phyloP scores from a whole-genome alignment of 2,329 filamentous ascomycete species.

The Podosphaera xanthii region DNA sequence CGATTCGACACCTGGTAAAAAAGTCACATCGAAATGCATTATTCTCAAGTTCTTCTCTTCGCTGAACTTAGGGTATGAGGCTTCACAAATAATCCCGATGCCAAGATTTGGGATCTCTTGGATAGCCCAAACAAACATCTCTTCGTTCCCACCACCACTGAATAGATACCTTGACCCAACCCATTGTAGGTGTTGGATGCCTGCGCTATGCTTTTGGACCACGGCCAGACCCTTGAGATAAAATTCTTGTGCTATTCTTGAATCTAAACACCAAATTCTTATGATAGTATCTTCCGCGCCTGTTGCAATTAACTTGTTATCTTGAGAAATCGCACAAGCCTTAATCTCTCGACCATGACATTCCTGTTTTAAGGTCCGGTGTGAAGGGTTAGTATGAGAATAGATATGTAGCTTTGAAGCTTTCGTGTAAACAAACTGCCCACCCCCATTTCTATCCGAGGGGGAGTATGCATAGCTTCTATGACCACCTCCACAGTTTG shows the following conservation, averaged over 20 bases:
- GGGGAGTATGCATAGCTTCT: constrained; percentile 43
- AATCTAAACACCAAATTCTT: constrained; percentile 38
- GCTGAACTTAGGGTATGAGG: constrained; percentile 26
- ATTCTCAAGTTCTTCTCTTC: constrained; percentile 48
- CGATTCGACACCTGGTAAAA: constrained; percentile 1
- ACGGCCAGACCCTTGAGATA: constrained; percentile 29
- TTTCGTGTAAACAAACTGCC: constrained; percentile 53
- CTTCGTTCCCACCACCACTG: constrained; percentile 69
- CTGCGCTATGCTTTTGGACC: constrained; percentile 57
- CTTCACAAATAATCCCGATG: constrained; percentile 34
- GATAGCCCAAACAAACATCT: constrained; percentile 64
- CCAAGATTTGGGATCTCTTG: constrained; percentile 27
- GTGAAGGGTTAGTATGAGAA: constrained; percentile 20
- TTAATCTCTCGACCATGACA: constrained; percentile 78
- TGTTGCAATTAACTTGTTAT: constrained; percentile 31
- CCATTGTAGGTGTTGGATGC: constrained; percentile 53
- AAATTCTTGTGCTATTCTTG: constrained; percentile 2
- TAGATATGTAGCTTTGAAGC: constrained; percentile 28
- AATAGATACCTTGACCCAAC: constrained; percentile 44
- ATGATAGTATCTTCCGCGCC: constrained; percentile 54
- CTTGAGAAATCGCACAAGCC: constrained; percentile 25
- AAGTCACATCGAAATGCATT: constrained; percentile 46
- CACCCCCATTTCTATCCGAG: constrained; percentile 14
- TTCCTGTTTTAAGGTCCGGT: constrained; percentile 35
- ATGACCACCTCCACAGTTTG: constrained; percentile 72